phyloP scores from a whole-genome alignment of 1,284 basidiomycete genomes.

The Sporisorium graminicola region DNA sequence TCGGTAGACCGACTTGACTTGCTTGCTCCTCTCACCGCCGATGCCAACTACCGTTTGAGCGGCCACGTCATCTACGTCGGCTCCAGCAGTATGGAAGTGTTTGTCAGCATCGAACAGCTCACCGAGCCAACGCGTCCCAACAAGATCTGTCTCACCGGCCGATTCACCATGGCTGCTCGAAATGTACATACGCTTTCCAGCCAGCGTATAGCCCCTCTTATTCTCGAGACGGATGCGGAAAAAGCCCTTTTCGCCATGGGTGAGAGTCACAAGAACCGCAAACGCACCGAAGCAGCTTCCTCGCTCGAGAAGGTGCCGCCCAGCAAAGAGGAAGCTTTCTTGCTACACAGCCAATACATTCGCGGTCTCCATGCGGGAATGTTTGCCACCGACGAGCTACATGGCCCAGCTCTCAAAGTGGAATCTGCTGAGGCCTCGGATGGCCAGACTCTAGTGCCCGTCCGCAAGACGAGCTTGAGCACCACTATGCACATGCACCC shows the following conservation, averaged over 20 bases:
- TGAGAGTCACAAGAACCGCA: conserved; percentile 65
- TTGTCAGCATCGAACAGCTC: conserved; percentile 68
- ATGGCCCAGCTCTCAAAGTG: conserved; percentile 20
- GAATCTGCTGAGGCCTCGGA: conserved; percentile 15
- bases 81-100: conserved; percentile 69
- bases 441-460: conserved; percentile 56
- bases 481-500: conserved; percentile 68
- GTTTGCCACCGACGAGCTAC: conserved; percentile 42
- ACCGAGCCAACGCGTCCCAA: conserved; percentile 31
- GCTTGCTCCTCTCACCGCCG: conserved; percentile 48
- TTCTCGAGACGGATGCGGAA: conserved; percentile 61
- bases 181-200: conserved; percentile 58
- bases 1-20: conserved; percentile 69
- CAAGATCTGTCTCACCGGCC: conserved; percentile 68
- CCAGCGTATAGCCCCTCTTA: conserved; percentile 60
- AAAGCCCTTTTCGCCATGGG: conserved; percentile 66
- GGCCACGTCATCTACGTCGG: conserved; percentile 61
- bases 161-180: conserved; percentile 70
- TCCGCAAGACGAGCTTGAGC: conserved; percentile 52
- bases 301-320: conserved; percentile 66
- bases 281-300: conserved; percentile 54
- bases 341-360: conserved; percentile 68
- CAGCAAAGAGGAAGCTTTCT: conserved; percentile 66
- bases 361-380: conserved; percentile 46
- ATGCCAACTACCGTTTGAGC: conserved; percentile 59